A percentile compares a stretch with the other conserved stretches of the same genome.
These are phyloP conservation scores for Pulveroboletus sp. DNA, from an alignment of 768 basidiomycete species.

Conservation along the genomic window DNA sequence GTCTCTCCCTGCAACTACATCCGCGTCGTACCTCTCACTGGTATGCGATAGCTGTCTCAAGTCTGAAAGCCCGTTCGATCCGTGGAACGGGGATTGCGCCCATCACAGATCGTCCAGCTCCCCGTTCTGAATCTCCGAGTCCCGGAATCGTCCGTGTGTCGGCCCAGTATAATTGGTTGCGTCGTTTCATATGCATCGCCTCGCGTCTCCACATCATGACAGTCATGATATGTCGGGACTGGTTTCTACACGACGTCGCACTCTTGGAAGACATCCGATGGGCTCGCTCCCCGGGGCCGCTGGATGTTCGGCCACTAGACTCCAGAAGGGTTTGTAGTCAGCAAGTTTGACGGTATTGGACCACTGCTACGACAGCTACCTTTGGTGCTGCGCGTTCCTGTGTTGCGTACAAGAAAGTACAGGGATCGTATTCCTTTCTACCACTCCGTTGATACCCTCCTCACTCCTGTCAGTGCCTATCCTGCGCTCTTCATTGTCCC, in stretches of 20 bases:
- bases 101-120: not conserved
- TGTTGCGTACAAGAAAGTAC: not conserved
- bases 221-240: not conserved
- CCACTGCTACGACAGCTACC: not conserved
- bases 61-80: not conserved
- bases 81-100: constrained; percentile 3
- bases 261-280: too few relatives aligned
- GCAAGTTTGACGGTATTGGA: not conserved
- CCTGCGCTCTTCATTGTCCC: not conserved
- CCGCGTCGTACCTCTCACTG: not conserved
- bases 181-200: constrained; percentile 1
- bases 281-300: not conserved
- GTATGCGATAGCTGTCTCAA: constrained; percentile 5
- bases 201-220: not conserved
- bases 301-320: not conserved
- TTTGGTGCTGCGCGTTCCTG: not conserved
- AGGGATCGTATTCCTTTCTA: not conserved
- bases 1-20: not conserved
- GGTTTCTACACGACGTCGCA: not conserved
- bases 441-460: not conserved
- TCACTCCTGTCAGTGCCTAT: not conserved
- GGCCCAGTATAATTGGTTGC: not conserved
- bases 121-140: not conserved
- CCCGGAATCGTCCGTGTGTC: not conserved
- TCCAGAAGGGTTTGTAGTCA: not conserved